Evolutionary conservation across 2,329 filamentous ascomycete genomes (phyloP).

Genomic region (Cladosporium oxysporum): DNA sequence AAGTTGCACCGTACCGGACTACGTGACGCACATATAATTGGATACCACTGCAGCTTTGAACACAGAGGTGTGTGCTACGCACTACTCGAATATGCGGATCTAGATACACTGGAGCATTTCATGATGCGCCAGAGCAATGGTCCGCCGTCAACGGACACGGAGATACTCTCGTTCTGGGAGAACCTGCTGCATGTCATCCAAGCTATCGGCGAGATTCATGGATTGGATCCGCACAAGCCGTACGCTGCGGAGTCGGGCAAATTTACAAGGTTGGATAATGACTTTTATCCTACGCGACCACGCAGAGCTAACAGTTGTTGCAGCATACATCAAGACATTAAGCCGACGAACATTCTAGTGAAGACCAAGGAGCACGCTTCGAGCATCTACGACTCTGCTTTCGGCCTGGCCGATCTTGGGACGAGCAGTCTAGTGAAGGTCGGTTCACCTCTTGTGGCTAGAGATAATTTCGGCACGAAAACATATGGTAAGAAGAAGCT

Average conservation of each 20-base stretch:
- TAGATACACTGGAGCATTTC: slow-evolving; percentile 38
- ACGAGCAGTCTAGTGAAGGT: slow-evolving; percentile 11
- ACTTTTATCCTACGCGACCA: no score
- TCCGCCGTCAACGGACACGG: slow-evolving; percentile 26
- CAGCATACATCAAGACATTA: slow-evolving; percentile 37
- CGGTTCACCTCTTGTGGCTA: no score
- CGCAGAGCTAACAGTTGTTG: background rate
- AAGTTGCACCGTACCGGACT: background rate
- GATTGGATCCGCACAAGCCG: background rate
- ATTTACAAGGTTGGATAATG: no score
- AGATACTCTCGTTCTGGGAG: slow-evolving; percentile 39
- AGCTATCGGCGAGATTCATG: slow-evolving; percentile 31
- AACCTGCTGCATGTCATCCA: slow-evolving; percentile 34
- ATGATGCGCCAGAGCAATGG: slow-evolving; percentile 24
- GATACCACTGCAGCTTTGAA: slow-evolving; percentile 30
- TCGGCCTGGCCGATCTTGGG: slow-evolving; percentile 38
- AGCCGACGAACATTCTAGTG: slow-evolving; percentile 34
- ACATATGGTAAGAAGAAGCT: background rate
- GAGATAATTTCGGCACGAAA: slow-evolving; percentile 11
- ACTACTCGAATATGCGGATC: slow-evolving; percentile 41
- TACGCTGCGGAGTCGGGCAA: no score
- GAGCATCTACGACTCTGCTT: slow-evolving; percentile 22
- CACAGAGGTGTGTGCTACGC: slow-evolving; percentile 35
- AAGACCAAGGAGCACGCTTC: slow-evolving; percentile 16
- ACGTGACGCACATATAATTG: slow-evolving; percentile 25